phyloP scores from a whole-genome alignment of 2,329 filamentous ascomycete genomes.

The Fusarium algeriense region DNA sequence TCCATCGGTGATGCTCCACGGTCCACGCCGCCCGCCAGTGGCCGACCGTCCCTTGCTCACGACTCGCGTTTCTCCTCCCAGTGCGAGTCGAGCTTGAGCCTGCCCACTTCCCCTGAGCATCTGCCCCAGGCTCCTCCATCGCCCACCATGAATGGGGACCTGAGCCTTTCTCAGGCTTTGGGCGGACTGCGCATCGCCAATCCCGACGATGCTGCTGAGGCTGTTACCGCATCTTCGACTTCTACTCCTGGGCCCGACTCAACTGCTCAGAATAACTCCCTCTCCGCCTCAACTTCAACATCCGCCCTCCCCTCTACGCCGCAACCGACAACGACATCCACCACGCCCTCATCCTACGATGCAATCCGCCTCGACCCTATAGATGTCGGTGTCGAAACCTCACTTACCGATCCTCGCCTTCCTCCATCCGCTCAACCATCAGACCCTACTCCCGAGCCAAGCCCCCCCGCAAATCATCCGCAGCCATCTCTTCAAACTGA shows the following conservation, averaged over 20 bases:
- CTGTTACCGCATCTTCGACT: slow-evolving; percentile 45
- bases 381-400: slow-evolving; percentile 38
- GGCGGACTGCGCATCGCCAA: slow-evolving; percentile 97
- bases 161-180: slow-evolving; percentile 91
- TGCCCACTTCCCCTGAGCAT: slow-evolving; percentile 43
- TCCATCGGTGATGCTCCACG: slow-evolving; percentile 46
- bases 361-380: slow-evolving; percentile 44
- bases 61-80: slow-evolving; percentile 37
- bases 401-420: slow-evolving; percentile 43
- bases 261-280: slow-evolving; percentile 26
- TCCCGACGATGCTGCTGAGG: slow-evolving; percentile 77
- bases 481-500: slow-evolving; percentile 40
- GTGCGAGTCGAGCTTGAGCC: slow-evolving; percentile 39
- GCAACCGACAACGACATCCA: slow-evolving; percentile 36
- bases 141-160: slow-evolving; percentile 84
- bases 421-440: slow-evolving; percentile 24
- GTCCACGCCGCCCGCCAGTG: slow-evolving; percentile 44
- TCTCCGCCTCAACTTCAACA: slow-evolving; percentile 32
- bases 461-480: slow-evolving; percentile 17
- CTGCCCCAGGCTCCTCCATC: slow-evolving; percentile 42
- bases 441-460: slow-evolving; percentile 33
- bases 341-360: slow-evolving; percentile 39
- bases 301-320: slow-evolving; percentile 28
- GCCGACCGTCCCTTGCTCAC: slow-evolving; percentile 44
- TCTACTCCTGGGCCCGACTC: slow-evolving; percentile 41